Evolutionary conservation across 2,329 filamentous ascomycete species (phyloP), one percentile per base, ranked within the genome.

Genomic region (Leptographium radiaticola): DNA sequence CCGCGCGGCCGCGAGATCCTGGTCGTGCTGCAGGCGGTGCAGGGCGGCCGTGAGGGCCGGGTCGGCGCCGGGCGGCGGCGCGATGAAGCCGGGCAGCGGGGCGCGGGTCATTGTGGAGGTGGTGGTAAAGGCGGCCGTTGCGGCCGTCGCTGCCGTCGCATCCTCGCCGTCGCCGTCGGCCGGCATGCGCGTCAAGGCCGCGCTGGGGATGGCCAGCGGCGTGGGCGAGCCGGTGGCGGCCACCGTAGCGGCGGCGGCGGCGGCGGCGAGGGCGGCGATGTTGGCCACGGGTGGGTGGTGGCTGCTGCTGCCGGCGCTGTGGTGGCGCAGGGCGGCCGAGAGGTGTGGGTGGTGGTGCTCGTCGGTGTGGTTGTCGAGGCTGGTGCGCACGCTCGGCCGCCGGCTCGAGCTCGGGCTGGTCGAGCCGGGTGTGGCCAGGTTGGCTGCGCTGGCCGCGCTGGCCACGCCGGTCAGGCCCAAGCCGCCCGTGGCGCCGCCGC

Each of bases 231-330:
- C 49, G 10, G 54, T 55, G 7, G 51, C 43, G 4, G 47, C 54
- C 2, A 31, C 54, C 0, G 54, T 52, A 1, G 54, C 47, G 1
- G 54, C 51, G 1, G 57, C 58, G 0, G 58, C 43, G 1, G 54
- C 53, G 0, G 57, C 58, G 0, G 58, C 49, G 1, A 59, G 53
- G 6, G 54, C 58, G 6, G 54, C 58, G 25, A 59, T 51, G 2
- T 42, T 50, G 43, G 46, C 18, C 31, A 53, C 38, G 47, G 18
- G 44, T 30, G 25, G 49, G 25, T 53, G 38, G 31, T 42, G 20
- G 36, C 42, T 39, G 51, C 13, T 30, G 30, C 30, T 48, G 31
- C 31, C 50, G 52, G 13, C 13, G 51, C 36, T 48, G 51, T 42
- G 45, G 13, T 44, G 39, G 25, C 30, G 52, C 34, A 50, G 53